A percentile compares a stretch with the other conserved stretches of the same genome.
Conservation (phyloP, 192 early-diverging fungal genomes). For the Linnemannia exigua region DNA sequence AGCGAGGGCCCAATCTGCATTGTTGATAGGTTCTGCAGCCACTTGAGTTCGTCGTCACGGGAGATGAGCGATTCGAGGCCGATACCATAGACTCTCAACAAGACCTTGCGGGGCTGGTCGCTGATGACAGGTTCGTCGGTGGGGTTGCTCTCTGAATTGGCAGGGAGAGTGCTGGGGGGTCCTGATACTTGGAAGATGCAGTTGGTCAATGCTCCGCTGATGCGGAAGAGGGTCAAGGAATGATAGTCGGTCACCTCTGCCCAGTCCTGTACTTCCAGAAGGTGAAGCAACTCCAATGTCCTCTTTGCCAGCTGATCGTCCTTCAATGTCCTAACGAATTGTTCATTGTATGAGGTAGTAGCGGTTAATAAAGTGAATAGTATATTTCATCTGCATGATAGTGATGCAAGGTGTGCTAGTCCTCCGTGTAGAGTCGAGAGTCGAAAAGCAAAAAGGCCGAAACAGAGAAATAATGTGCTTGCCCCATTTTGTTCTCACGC, state of each 20-base stretch:
- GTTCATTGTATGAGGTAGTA: not conserved
- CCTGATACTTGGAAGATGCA: conserved; percentile 35
- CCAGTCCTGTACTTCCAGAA: conserved; percentile 35
- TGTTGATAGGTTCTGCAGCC: conserved; percentile 77
- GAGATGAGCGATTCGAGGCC: conserved; percentile 84
- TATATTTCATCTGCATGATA: not conserved
- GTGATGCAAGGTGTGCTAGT: not conserved
- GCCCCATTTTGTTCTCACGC: not conserved
- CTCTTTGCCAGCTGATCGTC: conserved; percentile 15
- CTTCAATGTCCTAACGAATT: conserved; percentile 18
- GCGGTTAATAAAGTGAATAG: not conserved
- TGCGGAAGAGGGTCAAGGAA: conserved; percentile 16
- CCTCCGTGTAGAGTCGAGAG: conserved; percentile 11
- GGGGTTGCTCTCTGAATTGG: not conserved
- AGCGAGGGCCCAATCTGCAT: conserved; percentile 82
- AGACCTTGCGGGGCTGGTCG: conserved; percentile 54
- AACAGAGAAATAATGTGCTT: not conserved
- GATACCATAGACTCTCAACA: conserved; percentile 85
- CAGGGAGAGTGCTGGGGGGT: not conserved
- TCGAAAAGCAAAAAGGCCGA: not conserved
- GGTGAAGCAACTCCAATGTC: conserved; percentile 23
- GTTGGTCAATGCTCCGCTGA: conserved; percentile 51
- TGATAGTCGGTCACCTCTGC: conserved; percentile 21
- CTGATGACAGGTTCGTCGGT: not conserved
- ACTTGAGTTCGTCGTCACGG: conserved; percentile 86